A percentile compares a stretch with the other conserved stretches of the same genome.
These are phyloP conservation scores for Boeremia lycopersici DNA, from an alignment of 2,329 filamentous ascomycete genomes.

Conservation along the genomic window DNA sequence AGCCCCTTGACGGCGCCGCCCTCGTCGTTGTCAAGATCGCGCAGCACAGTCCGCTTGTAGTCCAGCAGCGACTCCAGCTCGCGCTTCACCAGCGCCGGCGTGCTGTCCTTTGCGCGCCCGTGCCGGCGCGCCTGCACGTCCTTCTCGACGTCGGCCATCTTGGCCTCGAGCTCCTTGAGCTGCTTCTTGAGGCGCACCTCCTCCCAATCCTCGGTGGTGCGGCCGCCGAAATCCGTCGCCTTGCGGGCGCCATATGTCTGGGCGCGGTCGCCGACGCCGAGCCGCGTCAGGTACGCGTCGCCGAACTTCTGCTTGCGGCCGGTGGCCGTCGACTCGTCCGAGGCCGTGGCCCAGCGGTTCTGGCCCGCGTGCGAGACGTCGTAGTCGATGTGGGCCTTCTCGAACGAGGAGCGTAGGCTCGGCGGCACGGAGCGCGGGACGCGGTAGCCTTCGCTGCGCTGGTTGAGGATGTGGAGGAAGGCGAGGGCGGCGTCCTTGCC, in stretches of 20 bases:
- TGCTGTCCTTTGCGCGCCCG: slow-evolving; percentile 69
- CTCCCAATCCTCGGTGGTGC: slow-evolving; percentile 93
- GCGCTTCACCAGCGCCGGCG: slow-evolving; percentile 89
- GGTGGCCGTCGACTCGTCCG: slow-evolving; percentile 79
- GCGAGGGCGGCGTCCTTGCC: slow-evolving; percentile 94
- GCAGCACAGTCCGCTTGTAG: slow-evolving; percentile 84
- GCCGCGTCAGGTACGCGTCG: slow-evolving; percentile 89
- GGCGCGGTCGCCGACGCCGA: slow-evolving; percentile 77
- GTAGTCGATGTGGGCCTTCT: slow-evolving; percentile 96
- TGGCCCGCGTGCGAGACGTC: slow-evolving; percentile 80
- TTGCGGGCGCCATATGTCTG: slow-evolving; percentile 68
- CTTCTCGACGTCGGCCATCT: slow-evolving; percentile 81
- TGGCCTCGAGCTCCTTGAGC: slow-evolving; percentile 84
- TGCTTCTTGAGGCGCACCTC: slow-evolving; percentile 95
- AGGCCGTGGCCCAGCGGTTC: slow-evolving; percentile 78
- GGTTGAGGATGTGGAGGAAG: slow-evolving; percentile 95
- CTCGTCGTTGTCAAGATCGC: slow-evolving; percentile 74
- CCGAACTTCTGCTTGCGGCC: slow-evolving; percentile 97
- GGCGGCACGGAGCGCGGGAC: slow-evolving; percentile 91
- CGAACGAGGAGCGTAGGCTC: slow-evolving; percentile 87
- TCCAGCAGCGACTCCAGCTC: slow-evolving; percentile 94
- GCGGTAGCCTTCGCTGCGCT: slow-evolving; percentile 91
- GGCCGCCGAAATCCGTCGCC: slow-evolving; percentile 88
- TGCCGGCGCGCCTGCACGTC: slow-evolving; percentile 65
- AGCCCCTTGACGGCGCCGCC: slow-evolving; percentile 68